Evolutionary conservation across 257 asterid species (phyloP).

Genomic region (Scutellaria baicalensis): DNA sequence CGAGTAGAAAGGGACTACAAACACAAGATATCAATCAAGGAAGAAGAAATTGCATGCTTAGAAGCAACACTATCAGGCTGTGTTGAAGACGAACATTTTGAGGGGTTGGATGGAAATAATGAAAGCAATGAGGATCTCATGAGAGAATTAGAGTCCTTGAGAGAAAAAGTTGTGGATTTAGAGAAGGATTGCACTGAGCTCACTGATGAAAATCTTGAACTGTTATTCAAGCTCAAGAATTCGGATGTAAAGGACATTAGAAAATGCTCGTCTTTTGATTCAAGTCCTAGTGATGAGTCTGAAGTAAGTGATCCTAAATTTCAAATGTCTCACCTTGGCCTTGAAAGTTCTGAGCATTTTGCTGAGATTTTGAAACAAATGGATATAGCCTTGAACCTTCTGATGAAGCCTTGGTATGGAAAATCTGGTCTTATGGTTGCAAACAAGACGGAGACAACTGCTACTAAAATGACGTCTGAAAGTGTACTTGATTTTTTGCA

Average conservation of each 20-base stretch:
- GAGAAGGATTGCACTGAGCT: slow-evolving; percentile 84
- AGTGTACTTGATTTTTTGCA: slow-evolving; percentile 25
- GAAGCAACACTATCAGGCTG: slow-evolving; percentile 30
- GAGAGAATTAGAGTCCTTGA: slow-evolving; percentile 45
- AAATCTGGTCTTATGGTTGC: slow-evolving; percentile 12
- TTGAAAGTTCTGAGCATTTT: slow-evolving; percentile 20
- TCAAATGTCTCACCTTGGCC: slow-evolving; percentile 19
- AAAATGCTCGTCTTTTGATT: slow-evolving; percentile 34
- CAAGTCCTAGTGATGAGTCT: slow-evolving; percentile 40
- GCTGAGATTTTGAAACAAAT: slow-evolving; percentile 34
- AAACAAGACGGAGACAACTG: slow-evolving; percentile 9
- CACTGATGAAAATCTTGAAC: slow-evolving; percentile 82
- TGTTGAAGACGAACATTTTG: background rate
- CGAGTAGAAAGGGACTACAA: slow-evolving; percentile 32
- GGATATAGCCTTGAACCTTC: slow-evolving; percentile 34
- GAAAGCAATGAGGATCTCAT: slow-evolving; percentile 24
- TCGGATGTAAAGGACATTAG: slow-evolving; percentile 18
- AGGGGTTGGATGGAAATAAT: slow-evolving; percentile 11
- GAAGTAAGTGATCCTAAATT: slow-evolving; percentile 50
- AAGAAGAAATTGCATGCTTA: slow-evolving; percentile 39
- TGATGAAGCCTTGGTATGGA: slow-evolving; percentile 38
- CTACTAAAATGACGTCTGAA: slow-evolving; percentile 16
- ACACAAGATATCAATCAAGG: slow-evolving; percentile 32
- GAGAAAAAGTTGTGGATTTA: slow-evolving; percentile 55
- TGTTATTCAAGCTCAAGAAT: slow-evolving; percentile 70